A percentile compares a stretch with the other conserved stretches of the same genome.
These are phyloP conservation scores for Hagleromyces aurorensis DNA, from an alignment of 805 yeast species.

Conservation along the genomic window DNA sequence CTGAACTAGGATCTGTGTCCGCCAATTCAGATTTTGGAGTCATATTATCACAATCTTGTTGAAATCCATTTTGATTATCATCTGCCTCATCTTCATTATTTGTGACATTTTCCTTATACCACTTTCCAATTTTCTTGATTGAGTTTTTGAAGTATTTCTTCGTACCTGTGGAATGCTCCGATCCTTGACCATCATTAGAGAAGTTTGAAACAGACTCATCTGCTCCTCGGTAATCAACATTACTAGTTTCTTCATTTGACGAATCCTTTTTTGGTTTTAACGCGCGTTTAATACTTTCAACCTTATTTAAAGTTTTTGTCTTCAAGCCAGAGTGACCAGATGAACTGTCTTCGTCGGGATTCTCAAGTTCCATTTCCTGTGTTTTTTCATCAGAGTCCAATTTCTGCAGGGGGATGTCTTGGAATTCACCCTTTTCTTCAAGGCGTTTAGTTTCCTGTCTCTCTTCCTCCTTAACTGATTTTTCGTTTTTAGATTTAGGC, in stretches of 20 bases:
- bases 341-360: neutral
- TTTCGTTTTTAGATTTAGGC: no score
- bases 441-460: no score
- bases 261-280: constrained; percentile 19
- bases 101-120: constrained; percentile 43
- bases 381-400: no score
- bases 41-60: neutral
- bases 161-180: constrained; percentile 26
- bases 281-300: constrained; percentile 14
- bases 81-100: constrained; percentile 4
- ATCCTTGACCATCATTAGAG: constrained; percentile 13
- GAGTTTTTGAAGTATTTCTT: constrained; percentile 38
- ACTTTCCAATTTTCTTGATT: constrained; percentile 53
- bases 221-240: constrained; percentile 15
- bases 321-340: constrained; percentile 9
- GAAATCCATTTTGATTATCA: neutral
- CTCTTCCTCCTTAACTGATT: no score
- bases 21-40: constrained; percentile 4
- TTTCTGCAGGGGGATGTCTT: no score
- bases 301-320: constrained; percentile 14
- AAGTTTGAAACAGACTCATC: constrained; percentile 23
- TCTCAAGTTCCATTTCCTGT: no score
- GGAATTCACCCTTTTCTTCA: no score
- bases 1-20: constrained; percentile 1
- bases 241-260: constrained; percentile 18